Conservation (phyloP, 108 stramenopile species). For the Pseudonitzschia pungens region DNA sequence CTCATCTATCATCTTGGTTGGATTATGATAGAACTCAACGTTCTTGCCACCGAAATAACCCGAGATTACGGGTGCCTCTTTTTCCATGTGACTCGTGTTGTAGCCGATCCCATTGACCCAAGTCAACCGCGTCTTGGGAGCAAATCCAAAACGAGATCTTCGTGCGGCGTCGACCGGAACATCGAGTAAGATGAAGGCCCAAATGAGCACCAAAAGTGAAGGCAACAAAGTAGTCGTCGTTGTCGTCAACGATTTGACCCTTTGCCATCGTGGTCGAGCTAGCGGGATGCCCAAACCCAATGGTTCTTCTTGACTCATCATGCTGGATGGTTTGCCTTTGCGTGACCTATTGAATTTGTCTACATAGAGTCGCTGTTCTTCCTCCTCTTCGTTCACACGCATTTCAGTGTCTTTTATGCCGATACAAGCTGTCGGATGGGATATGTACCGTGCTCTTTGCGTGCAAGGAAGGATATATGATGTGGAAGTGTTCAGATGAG, state of each 20-base stretch:
- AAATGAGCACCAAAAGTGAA: background rate
- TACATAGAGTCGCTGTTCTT: no score
- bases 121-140: slow-evolving; percentile 54
- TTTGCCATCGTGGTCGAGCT: background rate
- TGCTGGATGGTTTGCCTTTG: no score
- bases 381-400: no score
- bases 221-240: background rate
- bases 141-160: slow-evolving; percentile 4
- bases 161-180: background rate
- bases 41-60: slow-evolving; percentile 59
- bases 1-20: slow-evolving; percentile 71
- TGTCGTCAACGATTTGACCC: background rate
- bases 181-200: background rate
- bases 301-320: no score
- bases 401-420: no score
- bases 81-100: slow-evolving; percentile 59
- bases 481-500: no score
- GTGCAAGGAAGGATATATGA: no score
- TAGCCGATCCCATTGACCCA: slow-evolving; percentile 86
- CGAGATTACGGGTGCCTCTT: slow-evolving; percentile 54
- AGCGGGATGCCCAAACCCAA: background rate
- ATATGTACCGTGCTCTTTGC: no score
- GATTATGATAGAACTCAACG: slow-evolving; percentile 84
- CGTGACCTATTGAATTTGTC: no score
- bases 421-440: no score